Base-by-base conservation (phyloP, 495 filamentous ascomycete genomes). In the Penicillium mononematosum region DNA sequence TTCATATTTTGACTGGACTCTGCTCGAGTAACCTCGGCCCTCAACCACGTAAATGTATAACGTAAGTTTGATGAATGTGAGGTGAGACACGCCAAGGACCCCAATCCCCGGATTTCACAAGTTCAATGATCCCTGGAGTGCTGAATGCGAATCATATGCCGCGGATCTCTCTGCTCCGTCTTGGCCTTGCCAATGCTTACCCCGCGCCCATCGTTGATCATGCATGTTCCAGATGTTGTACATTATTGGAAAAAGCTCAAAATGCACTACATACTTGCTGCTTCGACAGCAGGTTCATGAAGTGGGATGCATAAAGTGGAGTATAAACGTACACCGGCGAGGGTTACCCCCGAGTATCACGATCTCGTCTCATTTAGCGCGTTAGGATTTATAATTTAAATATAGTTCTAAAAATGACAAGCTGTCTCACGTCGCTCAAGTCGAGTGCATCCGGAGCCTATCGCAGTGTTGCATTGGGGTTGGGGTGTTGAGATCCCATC, bases 391-490 rank as follows among this genome's bases (percentile, higher is more conserved):
- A 32, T 44, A 20, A 43, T 43, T 20, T 36, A 36, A 20, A 17
- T 22, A 11, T 34, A 16, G 20, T 20, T 53, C 39, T 41, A 51
- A 41, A 7, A 24, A 25, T 29, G 20, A 51, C 12, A 29, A 17
- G 4, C 7, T 10, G 45, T 17, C 5, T 47, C 25, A n/a, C n/a
- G 25, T 31, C 31, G 8, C 16, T 16, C 32, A 20, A 11, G 27
- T 22, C 43, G 14, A 12, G 45, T 31, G 3, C 27, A 32, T 48
- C 27, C 5, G 45, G 45, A 5, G 29, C 27, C 17, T 52, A 41
- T 39, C 34, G 22, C 48, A 24, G 36, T 54, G 53, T 55, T n/a
- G 53, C 53, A 55, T 55, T 46, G 53, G 53, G 20, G 19, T 7
- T 19, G 34, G 49, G 42, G 27, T 54, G 52, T 54, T 54, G 52